Conservation (phyloP, 192 early-diverging fungal species). For the Entomortierella lignicola region DNA sequence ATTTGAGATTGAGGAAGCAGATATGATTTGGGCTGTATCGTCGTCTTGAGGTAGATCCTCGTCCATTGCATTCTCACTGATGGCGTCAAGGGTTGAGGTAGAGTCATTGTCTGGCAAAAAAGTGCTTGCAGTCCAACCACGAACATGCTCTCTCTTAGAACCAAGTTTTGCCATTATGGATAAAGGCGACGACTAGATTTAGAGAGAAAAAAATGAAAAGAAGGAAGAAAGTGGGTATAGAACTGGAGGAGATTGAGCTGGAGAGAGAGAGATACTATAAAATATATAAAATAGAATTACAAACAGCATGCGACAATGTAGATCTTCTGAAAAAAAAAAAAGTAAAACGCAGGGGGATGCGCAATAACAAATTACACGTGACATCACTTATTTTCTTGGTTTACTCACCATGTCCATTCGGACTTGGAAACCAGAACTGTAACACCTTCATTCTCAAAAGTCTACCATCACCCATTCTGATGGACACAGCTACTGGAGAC, state of each 20-base stretch:
- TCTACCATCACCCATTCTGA: neutral
- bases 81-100: slow-evolving; percentile 21
- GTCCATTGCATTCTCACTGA: slow-evolving; percentile 40
- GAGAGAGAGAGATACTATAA: too few species aligned
- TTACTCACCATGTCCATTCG: too few species aligned
- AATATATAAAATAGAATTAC: too few species aligned
- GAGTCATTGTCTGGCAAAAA: slow-evolving; percentile 18
- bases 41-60: slow-evolving; percentile 16
- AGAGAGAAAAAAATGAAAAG: neutral
- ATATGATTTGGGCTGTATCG: neutral
- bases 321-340: neutral
- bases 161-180: slow-evolving; percentile 20
- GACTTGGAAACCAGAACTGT: too few species aligned
- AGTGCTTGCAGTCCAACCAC: slow-evolving; percentile 34
- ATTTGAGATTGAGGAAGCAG: neutral
- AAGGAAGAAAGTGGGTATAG: neutral
- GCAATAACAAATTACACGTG: neutral
- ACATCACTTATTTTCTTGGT: neutral
- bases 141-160: slow-evolving; percentile 29
- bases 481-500: neutral
- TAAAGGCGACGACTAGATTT: too few species aligned
- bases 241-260: neutral
- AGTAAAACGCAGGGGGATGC: neutral
- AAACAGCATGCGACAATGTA: too few species aligned
- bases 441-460: neutral